Conservation (phyloP, 352 stramenopile genomes). For the Lagenidium sp. region DNA sequence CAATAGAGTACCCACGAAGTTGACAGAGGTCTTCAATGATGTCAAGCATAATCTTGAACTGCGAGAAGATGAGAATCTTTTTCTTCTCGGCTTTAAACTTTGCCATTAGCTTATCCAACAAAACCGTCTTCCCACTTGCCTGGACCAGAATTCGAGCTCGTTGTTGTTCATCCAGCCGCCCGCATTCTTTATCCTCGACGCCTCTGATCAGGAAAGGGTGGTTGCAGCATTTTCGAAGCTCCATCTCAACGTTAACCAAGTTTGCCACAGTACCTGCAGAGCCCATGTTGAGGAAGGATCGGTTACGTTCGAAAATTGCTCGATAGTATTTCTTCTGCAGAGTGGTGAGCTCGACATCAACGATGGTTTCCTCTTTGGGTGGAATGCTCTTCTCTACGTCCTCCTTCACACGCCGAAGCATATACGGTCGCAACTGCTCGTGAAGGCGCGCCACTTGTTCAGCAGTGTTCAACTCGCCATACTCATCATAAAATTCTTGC, state of each 20-base stretch:
- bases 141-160: constrained; percentile 72
- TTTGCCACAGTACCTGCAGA: constrained; percentile 89
- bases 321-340: constrained; percentile 97
- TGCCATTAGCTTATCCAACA: constrained; percentile 98
- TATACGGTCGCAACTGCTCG: constrained; percentile 95
- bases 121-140: constrained; percentile 95
- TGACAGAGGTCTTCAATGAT: constrained; percentile 90
- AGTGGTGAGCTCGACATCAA: constrained; percentile 99
- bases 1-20: constrained; percentile 80
- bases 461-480: constrained; percentile 93
- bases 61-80: constrained; percentile 98
- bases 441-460: constrained; percentile 96
- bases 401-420: constrained; percentile 99
- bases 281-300: constrained; percentile 85
- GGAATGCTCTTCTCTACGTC: constrained; percentile 99
- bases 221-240: constrained; percentile 99
- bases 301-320: constrained; percentile 99
- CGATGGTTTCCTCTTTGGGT: constrained; percentile 98
- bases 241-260: constrained; percentile 99
- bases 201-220: constrained; percentile 98
- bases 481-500: constrained; percentile 94
- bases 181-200: constrained; percentile 97
- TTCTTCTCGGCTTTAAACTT: constrained; percentile 96
- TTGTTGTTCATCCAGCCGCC: constrained; percentile 52
- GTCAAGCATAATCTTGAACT: constrained; percentile 99